Base-by-base conservation (phyloP, 2,329 filamentous ascomycete species). In the Samsoniella hepiali region DNA sequence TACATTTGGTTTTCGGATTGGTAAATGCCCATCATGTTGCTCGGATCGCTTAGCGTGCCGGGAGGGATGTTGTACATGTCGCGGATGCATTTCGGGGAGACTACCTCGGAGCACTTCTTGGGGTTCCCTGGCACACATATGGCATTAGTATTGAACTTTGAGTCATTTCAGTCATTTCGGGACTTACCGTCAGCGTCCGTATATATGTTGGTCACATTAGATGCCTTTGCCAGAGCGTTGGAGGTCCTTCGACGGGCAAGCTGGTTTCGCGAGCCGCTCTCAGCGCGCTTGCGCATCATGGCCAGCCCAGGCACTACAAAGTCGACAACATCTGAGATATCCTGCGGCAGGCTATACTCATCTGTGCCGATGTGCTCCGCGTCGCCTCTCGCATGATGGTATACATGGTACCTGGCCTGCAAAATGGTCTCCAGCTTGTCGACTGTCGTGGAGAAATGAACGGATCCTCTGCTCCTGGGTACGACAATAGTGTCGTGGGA, bases 391-490 rank as follows among this genome's bases (percentile, higher is more conserved):
- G 68, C 67, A 66, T 84, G 79, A 66, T 77, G 73, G 68, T 81
- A 84, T 50, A 80, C 70, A 65, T 84, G 78, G 68, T 84, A 85
- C 64, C 82, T 74, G 3, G 84, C 79, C 65, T 78, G 76, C 45
- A 86, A 76, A n/a, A 87, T 75, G 17, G 71, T 69, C 68, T 86
- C 83, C 7, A 80, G 77, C 38, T 64, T 42, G 29, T 57, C 51
- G n/a, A 63, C 57, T 11, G 63, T 65, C 9, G 65, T 50, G 10
- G 65, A 54, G 38, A 68, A 68, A 9, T 64, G 47, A 6, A 68
- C 44, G 57, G 83, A 86, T 60, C 79, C 79, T 51, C 79, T 77
- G n/a, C 79, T 79, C 38, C 76, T 74, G 0, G 83, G 82, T 51
- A 83, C 78, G 45, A 73, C 73, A 54, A 87, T 74, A 5, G 82